These are phyloP conservation scores for Penstemon barbatus DNA, from an alignment of 257 asterid species.

Conservation along the genomic window DNA sequence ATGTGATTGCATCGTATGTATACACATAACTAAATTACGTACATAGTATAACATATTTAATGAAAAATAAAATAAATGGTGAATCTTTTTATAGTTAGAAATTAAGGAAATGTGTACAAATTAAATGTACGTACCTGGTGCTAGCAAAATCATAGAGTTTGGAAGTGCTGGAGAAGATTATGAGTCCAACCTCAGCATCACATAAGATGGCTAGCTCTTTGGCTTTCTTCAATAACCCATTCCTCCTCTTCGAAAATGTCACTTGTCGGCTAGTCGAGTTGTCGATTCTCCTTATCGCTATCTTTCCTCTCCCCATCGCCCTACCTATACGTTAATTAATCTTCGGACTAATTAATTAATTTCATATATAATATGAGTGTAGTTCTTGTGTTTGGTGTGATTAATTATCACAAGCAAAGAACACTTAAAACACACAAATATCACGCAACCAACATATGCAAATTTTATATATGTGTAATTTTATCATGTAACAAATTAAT, in stretches of 20 bases:
- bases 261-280: conserved; percentile 46
- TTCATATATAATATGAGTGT: too few species aligned
- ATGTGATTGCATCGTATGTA: too few species aligned
- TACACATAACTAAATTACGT: too few species aligned
- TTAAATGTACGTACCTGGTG: conserved; percentile 30
- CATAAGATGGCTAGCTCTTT: conserved; percentile 47
- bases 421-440: too few species aligned
- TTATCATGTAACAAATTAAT: too few species aligned
- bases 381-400: too few species aligned
- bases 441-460: too few species aligned
- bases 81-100: too few species aligned
- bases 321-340: too few species aligned
- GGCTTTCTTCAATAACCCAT: conserved; percentile 44
- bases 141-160: conserved; percentile 43
- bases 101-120: not conserved
- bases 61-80: not conserved
- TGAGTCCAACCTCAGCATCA: conserved; percentile 43
- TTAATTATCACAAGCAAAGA: too few species aligned
- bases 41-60: not conserved
- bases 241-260: conserved; percentile 50
- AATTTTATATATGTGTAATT: too few species aligned
- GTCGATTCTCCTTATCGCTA: conserved; percentile 45
- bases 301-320: conserved; percentile 48
- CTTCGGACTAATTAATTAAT: too few species aligned
- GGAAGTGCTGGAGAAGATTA: conserved; percentile 50